A percentile compares a stretch with the other conserved stretches of the same genome.
phyloP scores from a whole-genome alignment of 179 eudicot genomes.

The Drosera spatulata region DNA sequence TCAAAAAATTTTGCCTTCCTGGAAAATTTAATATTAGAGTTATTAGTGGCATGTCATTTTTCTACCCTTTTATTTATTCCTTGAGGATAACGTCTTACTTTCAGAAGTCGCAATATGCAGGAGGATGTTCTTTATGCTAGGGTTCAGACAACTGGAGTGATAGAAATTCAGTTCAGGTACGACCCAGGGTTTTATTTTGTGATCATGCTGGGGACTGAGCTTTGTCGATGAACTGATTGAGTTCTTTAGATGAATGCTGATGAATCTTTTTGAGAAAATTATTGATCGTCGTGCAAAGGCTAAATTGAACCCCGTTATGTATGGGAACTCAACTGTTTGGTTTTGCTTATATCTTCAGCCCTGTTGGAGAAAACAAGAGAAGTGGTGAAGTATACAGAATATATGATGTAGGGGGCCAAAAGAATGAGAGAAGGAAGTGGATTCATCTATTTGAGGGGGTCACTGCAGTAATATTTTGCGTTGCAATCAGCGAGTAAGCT shows the following conservation, averaged over 20 bases:
- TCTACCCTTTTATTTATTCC: too few species aligned
- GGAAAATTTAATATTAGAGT: too few species aligned
- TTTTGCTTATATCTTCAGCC: conserved; percentile 35
- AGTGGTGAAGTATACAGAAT: conserved; percentile 96
- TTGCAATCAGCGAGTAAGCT: conserved; percentile 96
- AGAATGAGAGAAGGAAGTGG: conserved; percentile 99
- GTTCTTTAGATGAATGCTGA: too few species aligned
- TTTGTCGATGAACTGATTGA: neutral
- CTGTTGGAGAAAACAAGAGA: conserved; percentile 92
- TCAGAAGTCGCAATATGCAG: conserved; percentile 25
- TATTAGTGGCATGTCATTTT: too few species aligned
- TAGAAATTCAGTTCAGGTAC: conserved; percentile 95
- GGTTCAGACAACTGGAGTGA: conserved; percentile 93
- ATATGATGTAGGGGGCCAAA: conserved; percentile 98
- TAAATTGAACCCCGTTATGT: too few species aligned
- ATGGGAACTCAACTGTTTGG: neutral
- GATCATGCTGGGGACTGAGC: neutral
- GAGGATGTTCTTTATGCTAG: conserved; percentile 94
- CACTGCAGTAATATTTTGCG: conserved; percentile 94
- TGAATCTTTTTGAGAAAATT: too few species aligned
- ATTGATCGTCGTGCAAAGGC: too few species aligned
- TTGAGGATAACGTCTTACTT: neutral
- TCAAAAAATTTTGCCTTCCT: neutral
- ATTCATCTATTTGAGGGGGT: conserved; percentile 98
- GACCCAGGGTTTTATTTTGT: conserved; percentile 1